A percentile compares a stretch with the other conserved stretches of the same genome.
Conservation (phyloP, 2,329 filamentous ascomycete genomes). For the Dendryphion nanum region DNA sequence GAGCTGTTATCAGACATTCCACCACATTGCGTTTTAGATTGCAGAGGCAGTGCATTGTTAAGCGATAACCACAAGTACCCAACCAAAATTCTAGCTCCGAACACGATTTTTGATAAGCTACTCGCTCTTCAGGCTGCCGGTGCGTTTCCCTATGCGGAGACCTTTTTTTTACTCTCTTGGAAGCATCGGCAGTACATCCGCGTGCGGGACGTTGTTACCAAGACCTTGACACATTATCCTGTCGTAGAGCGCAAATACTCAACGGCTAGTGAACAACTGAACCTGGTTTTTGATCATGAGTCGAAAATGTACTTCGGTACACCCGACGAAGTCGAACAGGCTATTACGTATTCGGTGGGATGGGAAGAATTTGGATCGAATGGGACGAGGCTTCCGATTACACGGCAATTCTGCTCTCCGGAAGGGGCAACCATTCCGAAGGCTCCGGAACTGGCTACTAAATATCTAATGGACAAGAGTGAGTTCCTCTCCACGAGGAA, state of each 20-base stretch:
- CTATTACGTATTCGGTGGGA: neutral
- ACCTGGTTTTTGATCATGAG: neutral
- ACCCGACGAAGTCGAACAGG: neutral
- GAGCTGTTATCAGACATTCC: too few relatives aligned
- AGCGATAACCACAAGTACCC: neutral
- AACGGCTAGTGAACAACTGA: neutral
- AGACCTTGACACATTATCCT: neutral
- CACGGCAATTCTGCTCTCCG: too few relatives aligned
- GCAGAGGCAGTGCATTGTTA: neutral
- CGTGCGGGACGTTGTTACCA: neutral
- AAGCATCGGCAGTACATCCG: neutral
- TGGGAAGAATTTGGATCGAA: too few relatives aligned
- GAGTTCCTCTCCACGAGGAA: too few relatives aligned
- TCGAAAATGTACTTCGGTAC: neutral
- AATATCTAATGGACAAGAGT: too few relatives aligned
- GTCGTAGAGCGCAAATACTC: too few relatives aligned
- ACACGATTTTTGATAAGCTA: neutral
- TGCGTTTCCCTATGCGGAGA: neutral
- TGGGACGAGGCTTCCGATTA: too few relatives aligned
- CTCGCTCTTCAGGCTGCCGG: neutral
- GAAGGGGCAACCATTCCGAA: too few relatives aligned
- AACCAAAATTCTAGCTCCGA: neutral
- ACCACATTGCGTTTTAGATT: neutral
- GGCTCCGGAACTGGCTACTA: too few relatives aligned
- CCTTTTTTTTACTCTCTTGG: neutral